These are phyloP conservation scores for Chaetoceros muelleri DNA, from an alignment of 108 stramenopile species.

Conservation along the genomic window DNA sequence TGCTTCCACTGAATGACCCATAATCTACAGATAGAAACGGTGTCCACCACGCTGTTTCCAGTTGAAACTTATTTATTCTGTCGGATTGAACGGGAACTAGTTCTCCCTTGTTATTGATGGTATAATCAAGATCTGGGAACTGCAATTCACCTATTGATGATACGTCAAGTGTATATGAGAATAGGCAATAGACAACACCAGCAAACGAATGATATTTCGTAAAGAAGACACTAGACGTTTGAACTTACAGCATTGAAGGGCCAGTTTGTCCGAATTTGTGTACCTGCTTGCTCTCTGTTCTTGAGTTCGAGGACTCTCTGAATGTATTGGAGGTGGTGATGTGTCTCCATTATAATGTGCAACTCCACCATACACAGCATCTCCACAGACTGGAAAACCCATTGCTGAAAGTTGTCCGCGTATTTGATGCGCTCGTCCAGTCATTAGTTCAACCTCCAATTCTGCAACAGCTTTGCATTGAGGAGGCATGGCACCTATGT, in stretches of 20 bases:
- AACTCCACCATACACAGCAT: constrained; percentile 74
- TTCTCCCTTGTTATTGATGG: neutral
- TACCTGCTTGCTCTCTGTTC: constrained; percentile 4
- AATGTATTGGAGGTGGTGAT: neutral
- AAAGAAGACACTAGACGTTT: constrained; percentile 19
- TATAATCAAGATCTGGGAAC: neutral
- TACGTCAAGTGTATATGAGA: neutral
- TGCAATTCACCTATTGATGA: neutral
- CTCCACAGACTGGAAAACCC: constrained; percentile 76
- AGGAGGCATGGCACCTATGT: constrained; percentile 23
- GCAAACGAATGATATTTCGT: neutral
- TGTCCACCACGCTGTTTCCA: constrained; percentile 1
- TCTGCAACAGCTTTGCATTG: constrained; percentile 51
- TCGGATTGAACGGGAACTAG: neutral
- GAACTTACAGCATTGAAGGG: constrained; percentile 59
- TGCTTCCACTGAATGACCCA: neutral
- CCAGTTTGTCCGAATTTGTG: constrained; percentile 37
- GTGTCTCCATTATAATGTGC: constrained; percentile 1
- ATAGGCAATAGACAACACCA: neutral
- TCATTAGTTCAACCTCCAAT: constrained; percentile 56
- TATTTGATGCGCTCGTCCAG: constrained; percentile 85
- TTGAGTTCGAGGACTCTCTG: neutral
- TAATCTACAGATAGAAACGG: neutral
- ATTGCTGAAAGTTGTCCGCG: constrained; percentile 67
- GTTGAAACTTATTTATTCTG: neutral